Evolutionary conservation across 2,329 filamentous ascomycete species (phyloP).

Genomic region (Amylocarpus encephaloides): DNA sequence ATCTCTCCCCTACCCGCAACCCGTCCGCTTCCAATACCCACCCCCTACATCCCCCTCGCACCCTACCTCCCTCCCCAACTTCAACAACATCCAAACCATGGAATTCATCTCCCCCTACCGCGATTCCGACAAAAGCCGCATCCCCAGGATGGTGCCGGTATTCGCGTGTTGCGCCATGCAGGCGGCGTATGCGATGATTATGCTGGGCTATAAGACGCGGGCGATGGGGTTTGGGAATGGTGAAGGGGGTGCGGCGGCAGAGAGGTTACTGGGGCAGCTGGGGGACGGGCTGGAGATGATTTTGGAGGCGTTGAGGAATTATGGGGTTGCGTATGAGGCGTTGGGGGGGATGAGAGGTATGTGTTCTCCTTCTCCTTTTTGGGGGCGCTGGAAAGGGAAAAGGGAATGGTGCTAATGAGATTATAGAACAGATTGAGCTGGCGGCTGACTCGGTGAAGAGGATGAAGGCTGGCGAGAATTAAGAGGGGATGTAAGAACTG

Average conservation of each 20-base stretch:
- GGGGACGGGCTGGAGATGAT: constrained; percentile 19
- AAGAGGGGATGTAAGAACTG: constrained; percentile 17
- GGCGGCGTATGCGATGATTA: constrained; percentile 31
- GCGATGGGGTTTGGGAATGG: constrained; percentile 16
- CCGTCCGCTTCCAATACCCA: constrained; percentile 4
- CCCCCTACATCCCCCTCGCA: too few species aligned
- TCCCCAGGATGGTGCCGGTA: constrained; percentile 29
- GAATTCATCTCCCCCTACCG: constrained; percentile 3
- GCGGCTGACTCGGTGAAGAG: constrained; percentile 4
- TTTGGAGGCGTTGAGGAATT: constrained; percentile 22
- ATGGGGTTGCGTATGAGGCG: constrained; percentile 25
- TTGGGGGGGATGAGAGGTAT: constrained; percentile 25
- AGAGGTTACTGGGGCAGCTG: constrained; percentile 17
- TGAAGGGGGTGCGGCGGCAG: constrained; percentile 6
- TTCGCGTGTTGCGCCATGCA: constrained; percentile 34
- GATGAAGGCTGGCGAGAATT: constrained; percentile 36
- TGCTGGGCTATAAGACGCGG: constrained; percentile 25
- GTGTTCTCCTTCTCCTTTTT: background rate
- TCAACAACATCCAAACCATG: background rate
- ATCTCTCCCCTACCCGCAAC: constrained; percentile 38
- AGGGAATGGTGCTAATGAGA: too few species aligned
- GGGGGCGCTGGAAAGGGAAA: too few species aligned
- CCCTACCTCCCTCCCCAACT: too few species aligned
- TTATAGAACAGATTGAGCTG: too few species aligned
- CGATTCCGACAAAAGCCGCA: background rate